These are phyloP conservation scores for Cryptosporidium muris DNA, from an alignment of 169 alveolate genomes.

Conservation along the genomic window DNA sequence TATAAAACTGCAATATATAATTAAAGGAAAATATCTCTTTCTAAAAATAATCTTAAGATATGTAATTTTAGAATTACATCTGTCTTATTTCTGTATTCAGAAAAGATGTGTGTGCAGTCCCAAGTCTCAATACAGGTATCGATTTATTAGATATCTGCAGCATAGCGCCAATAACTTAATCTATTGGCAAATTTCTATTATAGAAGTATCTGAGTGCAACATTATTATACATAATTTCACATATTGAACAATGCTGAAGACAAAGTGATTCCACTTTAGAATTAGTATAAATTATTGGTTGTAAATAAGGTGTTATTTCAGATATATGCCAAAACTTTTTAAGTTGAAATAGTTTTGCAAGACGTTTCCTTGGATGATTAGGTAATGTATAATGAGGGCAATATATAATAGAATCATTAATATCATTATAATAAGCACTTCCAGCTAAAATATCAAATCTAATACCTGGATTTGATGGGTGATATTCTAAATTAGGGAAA, in stretches of 20 bases:
- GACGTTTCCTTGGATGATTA: conserved; percentile 46
- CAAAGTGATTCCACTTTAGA: conserved; percentile 46
- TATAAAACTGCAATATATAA: too few relatives aligned
- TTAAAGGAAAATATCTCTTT: too few relatives aligned
- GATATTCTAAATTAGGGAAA: conserved; percentile 42
- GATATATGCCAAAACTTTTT: conserved; percentile 68
- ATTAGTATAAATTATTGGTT: conserved; percentile 11
- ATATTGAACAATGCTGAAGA: conserved; percentile 27
- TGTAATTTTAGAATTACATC: too few relatives aligned
- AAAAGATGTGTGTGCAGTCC: too few relatives aligned
- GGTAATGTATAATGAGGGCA: conserved; percentile 45
- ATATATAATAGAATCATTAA: conserved; percentile 41
- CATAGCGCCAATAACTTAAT: neutral
- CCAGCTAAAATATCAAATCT: conserved; percentile 57
- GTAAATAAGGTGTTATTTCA: conserved; percentile 23
- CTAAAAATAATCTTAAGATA: too few relatives aligned
- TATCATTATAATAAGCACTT: conserved; percentile 41
- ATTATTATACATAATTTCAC: conserved; percentile 9
- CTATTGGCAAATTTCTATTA: conserved; percentile 54
- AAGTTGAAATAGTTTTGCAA: conserved; percentile 10
- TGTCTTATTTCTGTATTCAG: too few relatives aligned
- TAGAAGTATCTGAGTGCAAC: conserved; percentile 11
- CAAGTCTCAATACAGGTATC: too few relatives aligned
- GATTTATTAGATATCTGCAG: too few relatives aligned
- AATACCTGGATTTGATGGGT: conserved; percentile 48